Evolutionary conservation across 2,329 filamentous ascomycete species (phyloP).

Genomic region (Trichoderma koningii): DNA sequence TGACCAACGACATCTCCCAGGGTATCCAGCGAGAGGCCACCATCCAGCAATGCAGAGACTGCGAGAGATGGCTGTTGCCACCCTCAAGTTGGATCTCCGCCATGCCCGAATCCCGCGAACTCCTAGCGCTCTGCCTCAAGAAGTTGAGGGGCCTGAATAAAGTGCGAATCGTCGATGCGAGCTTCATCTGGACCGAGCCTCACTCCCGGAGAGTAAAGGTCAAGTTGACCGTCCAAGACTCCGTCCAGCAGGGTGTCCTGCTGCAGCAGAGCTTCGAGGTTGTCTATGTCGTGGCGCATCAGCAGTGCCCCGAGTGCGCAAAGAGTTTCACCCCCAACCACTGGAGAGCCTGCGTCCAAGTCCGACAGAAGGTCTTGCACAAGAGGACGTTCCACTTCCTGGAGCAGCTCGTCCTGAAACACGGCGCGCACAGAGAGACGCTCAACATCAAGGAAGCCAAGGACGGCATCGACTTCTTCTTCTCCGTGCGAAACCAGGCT

Average conservation of each 20-base stretch:
- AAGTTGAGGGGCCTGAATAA: slow-evolving; percentile 85
- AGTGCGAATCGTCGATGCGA: slow-evolving; percentile 91
- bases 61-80: slow-evolving; percentile 89
- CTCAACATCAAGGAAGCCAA: slow-evolving; percentile 98
- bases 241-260: slow-evolving; percentile 62
- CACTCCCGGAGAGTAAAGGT: slow-evolving; percentile 91
- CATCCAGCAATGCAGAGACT: slow-evolving; percentile 90
- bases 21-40: slow-evolving; percentile 89
- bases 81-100: slow-evolving; percentile 86
- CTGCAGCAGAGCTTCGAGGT: slow-evolving; percentile 96
- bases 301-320: slow-evolving; percentile 92
- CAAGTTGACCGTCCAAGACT: slow-evolving; percentile 88
- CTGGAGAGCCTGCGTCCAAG: slow-evolving; percentile 91
- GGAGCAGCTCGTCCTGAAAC: slow-evolving; percentile 94
- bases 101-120: slow-evolving; percentile 82
- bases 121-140: slow-evolving; percentile 87
- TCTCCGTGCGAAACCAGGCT: slow-evolving; percentile 83
- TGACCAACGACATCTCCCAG: slow-evolving; percentile 88
- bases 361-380: slow-evolving; percentile 94
- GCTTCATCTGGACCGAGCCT: slow-evolving; percentile 97
- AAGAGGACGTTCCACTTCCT: slow-evolving; percentile 75
- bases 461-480: slow-evolving; percentile 96
- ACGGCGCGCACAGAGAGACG: slow-evolving; percentile 85
- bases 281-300: slow-evolving; percentile 83
- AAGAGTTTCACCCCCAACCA: slow-evolving; percentile 98